These are phyloP conservation scores for Dactylonectria macrodidyma DNA, from an alignment of 2,329 filamentous ascomycete genomes.

Conservation along the genomic window DNA sequence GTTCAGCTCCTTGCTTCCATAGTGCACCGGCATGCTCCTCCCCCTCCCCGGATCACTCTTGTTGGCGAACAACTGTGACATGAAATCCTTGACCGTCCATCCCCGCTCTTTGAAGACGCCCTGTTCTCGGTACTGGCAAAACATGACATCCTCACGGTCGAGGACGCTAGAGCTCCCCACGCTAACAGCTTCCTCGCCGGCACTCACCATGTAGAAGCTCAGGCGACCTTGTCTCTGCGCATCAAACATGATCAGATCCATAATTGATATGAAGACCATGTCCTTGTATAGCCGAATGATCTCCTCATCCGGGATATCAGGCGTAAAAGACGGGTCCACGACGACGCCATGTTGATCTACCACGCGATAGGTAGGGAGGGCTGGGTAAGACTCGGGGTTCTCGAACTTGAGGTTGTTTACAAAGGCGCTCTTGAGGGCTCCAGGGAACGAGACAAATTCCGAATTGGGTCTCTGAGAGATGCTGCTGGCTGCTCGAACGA, in stretches of 20 bases:
- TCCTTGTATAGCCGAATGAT: constrained; percentile 74
- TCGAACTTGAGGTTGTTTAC: constrained; percentile 85
- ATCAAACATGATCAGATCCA: constrained; percentile 99
- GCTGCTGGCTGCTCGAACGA: constrained; percentile 60
- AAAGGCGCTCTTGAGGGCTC: constrained; percentile 96
- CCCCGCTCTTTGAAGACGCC: constrained; percentile 93
- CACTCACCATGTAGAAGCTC: constrained; percentile 98
- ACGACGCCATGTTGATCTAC: constrained; percentile 91
- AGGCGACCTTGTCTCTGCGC: constrained; percentile 94
- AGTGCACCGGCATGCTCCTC: constrained; percentile 98
- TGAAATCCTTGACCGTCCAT: constrained; percentile 89
- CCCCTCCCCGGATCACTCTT: constrained; percentile 83
- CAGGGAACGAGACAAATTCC: constrained; percentile 82
- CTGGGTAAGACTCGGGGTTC: constrained; percentile 77
- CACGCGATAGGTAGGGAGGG: constrained; percentile 92
- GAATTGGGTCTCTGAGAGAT: constrained; percentile 71
- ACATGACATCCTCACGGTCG: constrained; percentile 88
- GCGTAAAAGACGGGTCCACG: constrained; percentile 79
- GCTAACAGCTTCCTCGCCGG: constrained; percentile 94
- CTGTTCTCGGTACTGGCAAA: constrained; percentile 94
- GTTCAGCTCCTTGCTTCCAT: constrained; percentile 86
- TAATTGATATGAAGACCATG: constrained; percentile 81
- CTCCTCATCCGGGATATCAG: constrained; percentile 77
- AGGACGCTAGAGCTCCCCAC: constrained; percentile 90
- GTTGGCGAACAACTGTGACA: constrained; percentile 96